Evolutionary conservation across 1,139 yeast species (phyloP), one percentile per base, ranked within the genome.

Genomic region (Kazachstania sp.): DNA sequence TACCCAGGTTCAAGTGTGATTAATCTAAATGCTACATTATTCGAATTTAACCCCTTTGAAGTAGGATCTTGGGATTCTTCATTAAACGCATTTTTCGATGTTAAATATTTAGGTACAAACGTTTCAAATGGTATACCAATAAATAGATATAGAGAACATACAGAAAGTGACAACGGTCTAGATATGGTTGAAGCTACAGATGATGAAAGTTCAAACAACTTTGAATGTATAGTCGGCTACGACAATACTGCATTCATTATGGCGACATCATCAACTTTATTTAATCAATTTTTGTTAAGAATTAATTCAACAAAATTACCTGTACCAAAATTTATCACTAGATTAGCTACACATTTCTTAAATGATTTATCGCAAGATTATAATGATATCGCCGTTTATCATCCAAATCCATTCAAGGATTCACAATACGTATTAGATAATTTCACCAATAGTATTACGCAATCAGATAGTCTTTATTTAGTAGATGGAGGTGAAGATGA

Each of bases 51-150:
- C 53, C 90, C 97, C 1, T 86, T 70, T 57, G 96, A 88, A 67
- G 63, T 87, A 65, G 96, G 96, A 4, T 81, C 94, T 29, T 87
- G 95, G 94, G 96, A 88, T 62, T 83, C 87, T 34, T 73, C 85
- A 0, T 66, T 86, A 42, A 72, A 76, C 51, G 74, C 83, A 19
- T 87, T 88, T 68, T 72, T 82, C 23, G 81, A 82, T 50, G 69
- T 81, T 26, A 77, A 79, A 63, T 87, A 85, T 61, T 64, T 86
- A 51, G 97, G 97, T 34, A 76, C 94, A 1, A 66, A 73, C 15
- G 73, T 79, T 30, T 63, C 70, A 20, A 72, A 78, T 54, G 95
- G 95, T 44, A 55, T 65, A 20, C 78, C 82, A 9, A 58, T 57
- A 8, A 60, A 57, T 36, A 44, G 55, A 18, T 69, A 37, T 9